Evolutionary conservation across 371 early-diverging fungal genomes (phyloP), one percentile per base, ranked within the genome.

Genomic region (Vairimorpha ceranae): DNA sequence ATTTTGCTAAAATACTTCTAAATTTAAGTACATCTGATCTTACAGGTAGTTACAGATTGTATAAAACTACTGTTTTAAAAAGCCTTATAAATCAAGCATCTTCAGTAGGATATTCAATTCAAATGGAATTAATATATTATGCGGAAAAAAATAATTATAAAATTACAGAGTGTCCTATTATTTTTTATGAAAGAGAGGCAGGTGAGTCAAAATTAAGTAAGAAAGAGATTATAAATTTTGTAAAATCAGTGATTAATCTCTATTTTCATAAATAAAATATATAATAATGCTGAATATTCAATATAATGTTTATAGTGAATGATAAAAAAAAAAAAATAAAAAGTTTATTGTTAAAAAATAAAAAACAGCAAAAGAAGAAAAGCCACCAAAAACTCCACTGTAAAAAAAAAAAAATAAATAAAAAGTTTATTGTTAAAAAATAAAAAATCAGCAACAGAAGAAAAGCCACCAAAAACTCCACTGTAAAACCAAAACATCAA

Each of bases 81-180:
- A 84, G 87, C 70, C 85, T 95, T 75, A 92, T 95, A 74, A 82
- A 88, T 35, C 89, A 89, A 3, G 91, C 91, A 2, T 86, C 89
- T 23, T 89, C 93, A 41, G 92, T 92, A 82, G 97, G 98, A 6
- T 97, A 95, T 80, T 93, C 95, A 3, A 94, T 95, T 86, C 98
- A 97, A 83, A 95, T 95, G 95, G 98, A 97, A 83, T 92, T 95
- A 90, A 94, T 97, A 88, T 91, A 93, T 17, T 88, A 94, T 38
- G 95, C 95, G 43, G 86, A 90, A 77, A 91, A 92, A 84, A 88
- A 92, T 82, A 87, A 88, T 66, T 92, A 84, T 77, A 85, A 87
- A 17, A 90, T 97, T 51, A 92, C 89, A 25, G 97, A 97, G 71
- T 46, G 36, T 58, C 84, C 84, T 12, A 82, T 83, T 12, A 54